Evolutionary conservation across 2,329 filamentous ascomycete genomes (phyloP).

Genomic region (Epichloe aotearoae): DNA sequence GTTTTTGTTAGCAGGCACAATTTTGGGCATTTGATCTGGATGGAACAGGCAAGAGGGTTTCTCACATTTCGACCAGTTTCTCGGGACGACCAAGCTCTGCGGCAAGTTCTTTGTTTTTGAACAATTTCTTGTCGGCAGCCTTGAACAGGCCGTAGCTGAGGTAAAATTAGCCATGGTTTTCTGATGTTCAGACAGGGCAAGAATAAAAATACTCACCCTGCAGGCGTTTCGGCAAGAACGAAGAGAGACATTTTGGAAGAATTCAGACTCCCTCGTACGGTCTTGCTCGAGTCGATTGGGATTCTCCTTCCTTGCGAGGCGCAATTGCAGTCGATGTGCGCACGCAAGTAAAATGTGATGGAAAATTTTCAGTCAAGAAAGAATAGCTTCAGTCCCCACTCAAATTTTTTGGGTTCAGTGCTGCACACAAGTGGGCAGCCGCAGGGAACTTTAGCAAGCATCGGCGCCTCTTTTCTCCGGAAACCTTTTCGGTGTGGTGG

Average conservation of each 20-base stretch:
- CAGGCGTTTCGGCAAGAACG: conserved; percentile 86
- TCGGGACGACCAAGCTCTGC: conserved; percentile 67
- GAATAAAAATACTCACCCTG: conserved; percentile 40
- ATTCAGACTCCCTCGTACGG: conserved; percentile 16
- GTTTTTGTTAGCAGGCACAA: neutral
- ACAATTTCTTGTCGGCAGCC: conserved; percentile 94
- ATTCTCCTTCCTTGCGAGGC: conserved; percentile 22
- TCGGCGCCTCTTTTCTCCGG: conserved; percentile 17
- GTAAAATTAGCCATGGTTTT: conserved; percentile 17
- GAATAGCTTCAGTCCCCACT: conserved; percentile 23
- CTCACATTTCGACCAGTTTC: conserved; percentile 75
- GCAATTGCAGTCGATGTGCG: conserved; percentile 24
- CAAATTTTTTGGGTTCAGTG: conserved; percentile 24
- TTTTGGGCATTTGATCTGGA: neutral
- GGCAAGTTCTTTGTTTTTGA: conserved; percentile 73
- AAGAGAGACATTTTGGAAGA: conserved; percentile 65
- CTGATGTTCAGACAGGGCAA: neutral
- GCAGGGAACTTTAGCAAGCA: conserved; percentile 4
- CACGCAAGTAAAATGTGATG: conserved; percentile 21
- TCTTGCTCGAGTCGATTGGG: conserved; percentile 19
- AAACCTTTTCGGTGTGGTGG: neutral
- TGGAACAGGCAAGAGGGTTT: neutral
- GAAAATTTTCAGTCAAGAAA: conserved; percentile 30
- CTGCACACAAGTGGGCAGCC: conserved; percentile 15
- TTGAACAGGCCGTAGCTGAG: conserved; percentile 93